These are phyloP conservation scores for Verticillium dahliae DNA, from an alignment of 2,329 filamentous ascomycete genomes.

Conservation along the genomic window DNA sequence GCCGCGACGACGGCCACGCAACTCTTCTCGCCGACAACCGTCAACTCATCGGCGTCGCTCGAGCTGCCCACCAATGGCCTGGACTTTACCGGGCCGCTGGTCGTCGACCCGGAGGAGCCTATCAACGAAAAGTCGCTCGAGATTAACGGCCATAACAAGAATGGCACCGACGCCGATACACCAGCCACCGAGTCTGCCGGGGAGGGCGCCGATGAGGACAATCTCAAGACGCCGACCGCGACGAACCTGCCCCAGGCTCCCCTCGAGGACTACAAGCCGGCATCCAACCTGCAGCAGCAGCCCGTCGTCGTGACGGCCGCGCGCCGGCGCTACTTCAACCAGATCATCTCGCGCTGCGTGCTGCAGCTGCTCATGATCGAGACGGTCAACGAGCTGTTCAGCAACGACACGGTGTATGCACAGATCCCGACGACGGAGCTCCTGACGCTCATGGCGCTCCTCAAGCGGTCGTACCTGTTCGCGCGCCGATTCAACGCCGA, in stretches of 20 bases:
- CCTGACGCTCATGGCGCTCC: conserved; percentile 81
- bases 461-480: conserved; percentile 96
- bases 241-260: conserved; percentile 29
- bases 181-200: conserved; percentile 21
- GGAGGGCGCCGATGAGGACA: conserved; percentile 25
- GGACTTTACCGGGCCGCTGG: conserved; percentile 38
- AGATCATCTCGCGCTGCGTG: conserved; percentile 97
- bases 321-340: conserved; percentile 92
- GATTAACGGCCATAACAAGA: conserved; percentile 48
- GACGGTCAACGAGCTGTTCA: conserved; percentile 97
- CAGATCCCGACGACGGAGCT: conserved; percentile 89
- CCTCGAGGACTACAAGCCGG: conserved; percentile 84
- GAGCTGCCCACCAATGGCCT: conserved; percentile 47
- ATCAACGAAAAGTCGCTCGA: conserved; percentile 52
- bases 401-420: conserved; percentile 89
- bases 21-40: conserved; percentile 76
- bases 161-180: conserved; percentile 22
- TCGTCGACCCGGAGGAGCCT: conserved; percentile 29
- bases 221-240: conserved; percentile 22
- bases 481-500: conserved; percentile 97
- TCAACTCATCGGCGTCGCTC: conserved; percentile 44
- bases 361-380: conserved; percentile 98
- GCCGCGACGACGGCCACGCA: conserved; percentile 91
- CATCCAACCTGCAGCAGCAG: conserved; percentile 72
- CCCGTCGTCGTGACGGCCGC: conserved; percentile 89